These are phyloP conservation scores for Lasiosphaeriaceae sp. DNA, from an alignment of 495 filamentous ascomycete genomes.

Conservation along the genomic window DNA sequence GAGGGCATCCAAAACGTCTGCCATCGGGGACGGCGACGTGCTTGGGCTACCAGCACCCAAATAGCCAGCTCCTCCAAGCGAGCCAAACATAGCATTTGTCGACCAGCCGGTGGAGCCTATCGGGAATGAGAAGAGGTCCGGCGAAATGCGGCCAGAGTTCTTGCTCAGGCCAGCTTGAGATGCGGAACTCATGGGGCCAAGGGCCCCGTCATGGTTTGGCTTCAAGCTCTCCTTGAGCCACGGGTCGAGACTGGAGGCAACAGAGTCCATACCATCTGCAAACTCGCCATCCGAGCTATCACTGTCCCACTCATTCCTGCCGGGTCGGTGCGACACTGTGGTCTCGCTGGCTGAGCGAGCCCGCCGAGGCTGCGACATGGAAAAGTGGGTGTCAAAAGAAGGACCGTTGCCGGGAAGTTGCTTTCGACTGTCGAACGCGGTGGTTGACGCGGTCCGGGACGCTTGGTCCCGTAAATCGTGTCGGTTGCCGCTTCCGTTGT, in stretches of 20 bases:
- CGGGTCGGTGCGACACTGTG: conserved; percentile 16
- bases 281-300: conserved; percentile 27
- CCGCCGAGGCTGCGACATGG: conserved; percentile 19
- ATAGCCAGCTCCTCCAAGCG: conserved; percentile 33
- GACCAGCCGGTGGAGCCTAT: conserved; percentile 34
- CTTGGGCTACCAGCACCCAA: conserved; percentile 20
- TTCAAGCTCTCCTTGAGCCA: conserved; percentile 45
- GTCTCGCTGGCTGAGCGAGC: conserved; percentile 32
- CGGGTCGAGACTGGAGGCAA: conserved; percentile 32
- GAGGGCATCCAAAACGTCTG: conserved; percentile 36
- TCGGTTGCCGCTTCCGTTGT: conserved; percentile 4
- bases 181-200: conserved; percentile 20
- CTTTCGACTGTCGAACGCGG: conserved; percentile 25
- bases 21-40: conserved; percentile 23
- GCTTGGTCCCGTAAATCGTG: background rate
- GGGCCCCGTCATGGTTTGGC: conserved; percentile 18
- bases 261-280: conserved; percentile 19
- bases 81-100: conserved; percentile 40
- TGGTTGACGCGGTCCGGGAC: conserved; percentile 21
- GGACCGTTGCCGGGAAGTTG: conserved; percentile 4
- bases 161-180: conserved; percentile 19
- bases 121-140: conserved; percentile 47
- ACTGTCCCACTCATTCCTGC: conserved; percentile 25
- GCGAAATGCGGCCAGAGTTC: conserved; percentile 28
- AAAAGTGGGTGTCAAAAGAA: conserved; percentile 4